Evolutionary conservation across 1,284 basidiomycete genomes (phyloP).

Genomic region (Crepidotus sp.): DNA sequence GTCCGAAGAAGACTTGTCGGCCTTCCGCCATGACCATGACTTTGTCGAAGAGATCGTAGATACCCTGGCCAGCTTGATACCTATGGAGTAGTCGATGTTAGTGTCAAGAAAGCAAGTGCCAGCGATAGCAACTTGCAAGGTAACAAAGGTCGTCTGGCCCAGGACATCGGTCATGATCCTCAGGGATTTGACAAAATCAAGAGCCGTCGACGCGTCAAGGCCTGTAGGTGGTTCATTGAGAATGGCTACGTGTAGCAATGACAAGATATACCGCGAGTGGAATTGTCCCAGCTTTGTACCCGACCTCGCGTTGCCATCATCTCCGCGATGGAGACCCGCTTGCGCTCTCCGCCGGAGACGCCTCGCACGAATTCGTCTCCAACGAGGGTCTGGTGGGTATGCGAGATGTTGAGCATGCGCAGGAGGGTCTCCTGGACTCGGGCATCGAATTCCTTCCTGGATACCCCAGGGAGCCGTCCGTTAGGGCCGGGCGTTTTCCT

Average conservation of each 20-base stretch:
- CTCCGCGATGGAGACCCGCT: slow-evolving; percentile 83
- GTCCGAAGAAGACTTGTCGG: slow-evolving; percentile 78
- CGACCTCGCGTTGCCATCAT: slow-evolving; percentile 62
- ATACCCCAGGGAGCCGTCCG: slow-evolving; percentile 59
- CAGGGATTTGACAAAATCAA: slow-evolving; percentile 69
- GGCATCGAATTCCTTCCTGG: slow-evolving; percentile 49
- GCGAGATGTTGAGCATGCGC: slow-evolving; percentile 73
- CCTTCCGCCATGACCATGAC: slow-evolving; percentile 69
- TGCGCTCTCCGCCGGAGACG: slow-evolving; percentile 79
- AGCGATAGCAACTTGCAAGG: slow-evolving; percentile 41
- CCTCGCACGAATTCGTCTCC: slow-evolving; percentile 73
- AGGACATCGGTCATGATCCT: slow-evolving; percentile 73
- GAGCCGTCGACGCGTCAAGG: slow-evolving; percentile 79
- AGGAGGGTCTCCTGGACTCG: slow-evolving; percentile 57
- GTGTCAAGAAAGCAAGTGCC: not conserved
- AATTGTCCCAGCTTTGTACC: too few relatives aligned
- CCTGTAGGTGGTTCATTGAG: too few relatives aligned
- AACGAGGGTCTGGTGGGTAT: slow-evolving; percentile 70
- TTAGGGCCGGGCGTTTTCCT: slow-evolving; percentile 56
- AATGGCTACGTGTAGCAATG: too few relatives aligned
- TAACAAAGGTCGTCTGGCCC: slow-evolving; percentile 70
- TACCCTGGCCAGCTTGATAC: slow-evolving; percentile 74
- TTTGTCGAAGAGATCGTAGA: slow-evolving; percentile 76
- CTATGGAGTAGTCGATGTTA: slow-evolving; percentile 25
- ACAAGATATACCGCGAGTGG: too few relatives aligned